Evolutionary conservation across 306 rosid genomes (phyloP).

Genomic region (Quercus wislizeni): DNA sequence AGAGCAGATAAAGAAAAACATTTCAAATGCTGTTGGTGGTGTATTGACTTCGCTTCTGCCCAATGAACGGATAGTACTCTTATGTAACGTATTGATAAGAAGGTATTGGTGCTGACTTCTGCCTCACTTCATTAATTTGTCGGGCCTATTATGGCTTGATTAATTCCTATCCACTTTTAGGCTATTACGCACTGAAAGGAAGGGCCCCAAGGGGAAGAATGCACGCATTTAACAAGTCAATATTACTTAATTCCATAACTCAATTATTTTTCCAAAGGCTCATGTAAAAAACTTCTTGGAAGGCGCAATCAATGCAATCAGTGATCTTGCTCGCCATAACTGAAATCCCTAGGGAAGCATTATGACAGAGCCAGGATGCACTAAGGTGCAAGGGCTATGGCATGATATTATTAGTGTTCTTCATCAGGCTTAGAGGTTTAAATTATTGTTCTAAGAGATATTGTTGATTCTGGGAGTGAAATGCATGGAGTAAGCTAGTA

Average conservation of each 20-base stretch:
- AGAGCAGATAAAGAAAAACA: constrained; percentile 82
- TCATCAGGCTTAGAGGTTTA: too few species aligned
- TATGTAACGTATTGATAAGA: constrained; percentile 76
- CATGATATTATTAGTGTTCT: too few species aligned
- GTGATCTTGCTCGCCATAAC: background rate
- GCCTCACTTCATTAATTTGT: constrained; percentile 13
- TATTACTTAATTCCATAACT: background rate
- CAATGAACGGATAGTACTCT: constrained; percentile 61
- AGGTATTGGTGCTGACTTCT: constrained; percentile 50
- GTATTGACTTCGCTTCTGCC: constrained; percentile 80
- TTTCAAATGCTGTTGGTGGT: constrained; percentile 75
- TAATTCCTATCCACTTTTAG: background rate
- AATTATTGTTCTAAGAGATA: too few species aligned
- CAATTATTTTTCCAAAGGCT: background rate
- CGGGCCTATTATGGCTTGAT: constrained; percentile 14
- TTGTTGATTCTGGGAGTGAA: background rate
- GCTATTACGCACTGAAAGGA: background rate
- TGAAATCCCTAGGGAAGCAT: background rate
- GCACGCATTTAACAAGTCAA: background rate
- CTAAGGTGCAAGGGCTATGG: too few species aligned
- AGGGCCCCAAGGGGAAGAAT: background rate
- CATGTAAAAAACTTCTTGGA: background rate
- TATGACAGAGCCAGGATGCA: too few species aligned
- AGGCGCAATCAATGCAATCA: background rate
- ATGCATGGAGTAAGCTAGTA: background rate